These are phyloP conservation scores for Magnaporthiopsis rhizophila DNA, from an alignment of 2,329 filamentous ascomycete species.

Conservation along the genomic window DNA sequence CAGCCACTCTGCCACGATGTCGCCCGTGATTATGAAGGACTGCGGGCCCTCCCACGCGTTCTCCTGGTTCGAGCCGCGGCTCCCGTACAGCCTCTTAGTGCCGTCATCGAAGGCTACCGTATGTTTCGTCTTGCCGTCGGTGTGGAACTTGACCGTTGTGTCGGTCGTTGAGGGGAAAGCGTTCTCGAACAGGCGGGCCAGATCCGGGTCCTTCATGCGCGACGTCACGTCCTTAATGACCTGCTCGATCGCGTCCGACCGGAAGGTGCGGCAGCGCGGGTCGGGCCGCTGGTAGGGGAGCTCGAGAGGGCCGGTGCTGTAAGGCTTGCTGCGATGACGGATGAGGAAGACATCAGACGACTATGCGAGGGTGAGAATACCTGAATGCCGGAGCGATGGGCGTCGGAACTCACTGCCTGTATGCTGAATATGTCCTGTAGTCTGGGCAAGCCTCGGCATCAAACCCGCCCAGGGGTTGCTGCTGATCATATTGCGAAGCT, in stretches of 20 bases:
- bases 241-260: slow-evolving; percentile 76
- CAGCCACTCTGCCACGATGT: slow-evolving; percentile 91
- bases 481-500: slow-evolving; percentile 13
- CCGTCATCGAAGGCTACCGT: slow-evolving; percentile 24
- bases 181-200: slow-evolving; percentile 91
- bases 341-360: background rate
- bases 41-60: slow-evolving; percentile 76
- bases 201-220: slow-evolving; percentile 74
- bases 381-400: background rate
- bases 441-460: slow-evolving; percentile 50
- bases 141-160: slow-evolving; percentile 84
- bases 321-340: slow-evolving; percentile 53
- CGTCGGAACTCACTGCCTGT: slow-evolving; percentile 42
- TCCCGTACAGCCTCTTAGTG: slow-evolving; percentile 11
- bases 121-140: slow-evolving; percentile 41
- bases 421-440: slow-evolving; percentile 51
- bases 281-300: slow-evolving; percentile 84
- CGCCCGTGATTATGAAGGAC: slow-evolving; percentile 85
- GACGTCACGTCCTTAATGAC: slow-evolving; percentile 77
- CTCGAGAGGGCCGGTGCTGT: slow-evolving; percentile 68
- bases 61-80: slow-evolving; percentile 33
- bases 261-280: slow-evolving; percentile 77
- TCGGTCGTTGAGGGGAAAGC: slow-evolving; percentile 88
- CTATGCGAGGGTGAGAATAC: background rate
- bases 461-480: slow-evolving; percentile 22